Base-by-base conservation (phyloP, 495 filamentous ascomycete genomes). In the Arthonia radiata region DNA sequence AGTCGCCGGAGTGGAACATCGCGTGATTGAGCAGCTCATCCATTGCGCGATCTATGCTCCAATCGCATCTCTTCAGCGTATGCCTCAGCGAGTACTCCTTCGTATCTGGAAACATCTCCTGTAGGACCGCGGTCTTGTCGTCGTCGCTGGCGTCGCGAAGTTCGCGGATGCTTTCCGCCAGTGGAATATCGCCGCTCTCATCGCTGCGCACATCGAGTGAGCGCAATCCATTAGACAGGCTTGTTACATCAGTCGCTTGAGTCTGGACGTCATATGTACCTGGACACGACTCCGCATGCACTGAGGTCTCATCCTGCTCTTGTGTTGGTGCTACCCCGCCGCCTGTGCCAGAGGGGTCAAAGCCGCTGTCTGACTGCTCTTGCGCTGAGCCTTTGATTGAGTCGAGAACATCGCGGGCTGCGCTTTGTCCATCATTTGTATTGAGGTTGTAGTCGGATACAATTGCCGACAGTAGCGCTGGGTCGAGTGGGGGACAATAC, bases 11-110 rank as follows among this genome's bases (percentile, higher is more conserved):
- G 22, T 73, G 61, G 10, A 92, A 64, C 41, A 64, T 77, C 6
- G 67, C 57, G 4, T 71, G 54, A 30, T 71, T 86, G 7, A 92
- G 56, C 2, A 97, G 53, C 25, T 78, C 68, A 41, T 97, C 80
- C 35, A 89, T 68, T 1, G 80, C 63, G 12, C 56, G 55, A n/a
- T 57, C 56, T 12, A 68, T 53, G 39, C 76, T 59, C 2, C 64
- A 58, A 22, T 60, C 49, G 24, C 50, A 59, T 33, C 75, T 72
- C 38, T 63, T 61, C 25, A 93, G 47, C 0, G 60, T 60, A 29
- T 62, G 59, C 19, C 52, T 48, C 11, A 91, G 55, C 24, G 71
- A 65, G 32, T 71, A 65, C 1, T 41, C 41, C 15, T 64, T 64
- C 9, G 78, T 49, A 1, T 44, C 58, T 5, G 69, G 64, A 39